Evolutionary conservation across 768 basidiomycete genomes (phyloP), one percentile per base, ranked within the genome.

Genomic region (Auricularia heimuer): DNA sequence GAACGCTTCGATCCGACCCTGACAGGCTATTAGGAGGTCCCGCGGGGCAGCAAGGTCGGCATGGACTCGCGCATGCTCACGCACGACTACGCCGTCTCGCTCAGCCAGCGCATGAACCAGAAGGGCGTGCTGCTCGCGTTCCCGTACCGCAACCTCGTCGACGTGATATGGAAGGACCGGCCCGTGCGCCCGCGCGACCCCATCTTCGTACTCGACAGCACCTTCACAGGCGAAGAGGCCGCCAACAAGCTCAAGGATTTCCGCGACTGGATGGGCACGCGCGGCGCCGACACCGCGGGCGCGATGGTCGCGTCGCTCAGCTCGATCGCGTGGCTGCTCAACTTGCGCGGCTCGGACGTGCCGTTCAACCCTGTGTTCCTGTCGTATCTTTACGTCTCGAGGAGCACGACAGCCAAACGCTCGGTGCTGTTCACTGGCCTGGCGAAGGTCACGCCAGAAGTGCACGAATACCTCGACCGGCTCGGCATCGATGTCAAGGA

Each of bases 281-380:
- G 89, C 68, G 83, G 83, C 83, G 24, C 83, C 89, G 2, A 85
- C 82, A 3, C 85, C 91, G 70, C 82, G 24, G 56, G 56, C 34
- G 18, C 56, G 24, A 29, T 60, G 24, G 24, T 84, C 10, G 87
- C 81, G 58, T 87, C 84, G n/a, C 74, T 90, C 37, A 78, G 90
- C 65, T 83, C 85, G 29, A 36, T 76, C 85, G 96, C 96, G 0
- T 97, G 92, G 78, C 70, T 90, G 2, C 79, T 98, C 39, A 98
- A 98, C 71, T 77, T 95, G 63, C 88, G 96, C 61, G 95, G 94
- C 42, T 82, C 84, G 2, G 95, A 98, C 70, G 87, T 98, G 60
- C 92, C 92, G 0, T 92, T 86, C 79, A 94, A 92, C 72, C 96
- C 96, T 0, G 83, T 98, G 8, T 96, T 97, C 78, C 90, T 89